These are phyloP conservation scores for Aegilops tauschii DNA, from an alignment of 176 grass and related monocot genomes.

Conservation along the genomic window DNA sequence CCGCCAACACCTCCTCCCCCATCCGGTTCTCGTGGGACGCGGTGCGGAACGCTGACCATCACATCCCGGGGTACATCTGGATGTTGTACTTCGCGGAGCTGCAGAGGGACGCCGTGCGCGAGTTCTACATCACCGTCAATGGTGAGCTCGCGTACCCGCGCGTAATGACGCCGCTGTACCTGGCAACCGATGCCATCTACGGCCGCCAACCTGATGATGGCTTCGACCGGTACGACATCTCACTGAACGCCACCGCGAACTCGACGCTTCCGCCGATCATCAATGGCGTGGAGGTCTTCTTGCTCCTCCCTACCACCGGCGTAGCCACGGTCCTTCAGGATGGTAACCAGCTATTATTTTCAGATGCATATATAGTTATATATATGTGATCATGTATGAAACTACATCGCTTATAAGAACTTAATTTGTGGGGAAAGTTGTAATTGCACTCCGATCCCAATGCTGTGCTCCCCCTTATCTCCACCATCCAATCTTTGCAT, in stretches of 20 bases:
- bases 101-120: slow-evolving; percentile 10
- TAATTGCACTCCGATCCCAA: too few species aligned
- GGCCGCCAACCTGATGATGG: too few species aligned
- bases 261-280: slow-evolving; percentile 42
- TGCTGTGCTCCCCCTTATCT: too few species aligned
- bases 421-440: too few species aligned
- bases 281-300: slow-evolving; percentile 39
- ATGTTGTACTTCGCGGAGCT: slow-evolving; percentile 32
- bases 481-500: too few species aligned
- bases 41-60: background rate
- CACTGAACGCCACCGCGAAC: slow-evolving; percentile 17
- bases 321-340: slow-evolving; percentile 25
- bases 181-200: background rate
- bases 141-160: background rate
- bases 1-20: slow-evolving; percentile 19
- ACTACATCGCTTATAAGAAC: too few species aligned
- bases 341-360: background rate
- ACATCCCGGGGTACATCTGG: background rate
- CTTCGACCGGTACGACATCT: background rate
- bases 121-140: slow-evolving; percentile 23
- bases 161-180: background rate
- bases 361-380: too few species aligned
- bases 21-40: slow-evolving; percentile 22
- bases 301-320: background rate
- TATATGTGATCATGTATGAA: too few species aligned